phyloP scores from a whole-genome alignment of 2,329 filamentous ascomycete species.

The Thielaviopsis euricoi region DNA sequence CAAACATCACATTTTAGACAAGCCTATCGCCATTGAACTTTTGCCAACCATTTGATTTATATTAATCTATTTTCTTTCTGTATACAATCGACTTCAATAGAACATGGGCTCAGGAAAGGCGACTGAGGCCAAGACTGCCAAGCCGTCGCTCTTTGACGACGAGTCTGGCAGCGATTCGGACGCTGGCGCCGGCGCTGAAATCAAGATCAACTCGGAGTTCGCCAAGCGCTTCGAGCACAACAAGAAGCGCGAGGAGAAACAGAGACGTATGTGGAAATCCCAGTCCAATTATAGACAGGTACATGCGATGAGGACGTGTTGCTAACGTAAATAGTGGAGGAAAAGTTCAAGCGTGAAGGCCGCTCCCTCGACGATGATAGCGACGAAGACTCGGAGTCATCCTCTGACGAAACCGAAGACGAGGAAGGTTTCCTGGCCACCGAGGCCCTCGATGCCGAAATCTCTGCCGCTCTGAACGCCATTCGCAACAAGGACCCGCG shows the following conservation, averaged over 20 bases:
- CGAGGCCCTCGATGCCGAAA: slow-evolving; percentile 69
- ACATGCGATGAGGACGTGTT: background rate
- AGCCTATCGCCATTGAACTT: background rate
- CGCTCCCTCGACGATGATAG: slow-evolving; percentile 30
- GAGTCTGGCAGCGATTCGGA: slow-evolving; percentile 27
- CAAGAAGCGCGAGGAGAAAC: slow-evolving; percentile 83
- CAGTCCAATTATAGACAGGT: too few species aligned
- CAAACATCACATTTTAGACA: background rate
- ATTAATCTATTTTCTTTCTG: background rate
- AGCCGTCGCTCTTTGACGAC: slow-evolving; percentile 39
- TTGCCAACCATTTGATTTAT: background rate
- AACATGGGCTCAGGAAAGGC: slow-evolving; percentile 7
- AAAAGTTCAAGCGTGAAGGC: slow-evolving; percentile 64
- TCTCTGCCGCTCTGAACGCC: slow-evolving; percentile 71
- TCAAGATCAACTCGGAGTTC: slow-evolving; percentile 84
- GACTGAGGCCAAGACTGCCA: slow-evolving; percentile 17
- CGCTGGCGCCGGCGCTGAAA: slow-evolving; percentile 26
- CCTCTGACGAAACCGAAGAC: slow-evolving; percentile 70
- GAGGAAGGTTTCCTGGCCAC: slow-evolving; percentile 80
- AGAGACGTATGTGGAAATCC: slow-evolving; percentile 37
- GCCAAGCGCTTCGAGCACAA: slow-evolving; percentile 87
- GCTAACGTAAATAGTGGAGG: slow-evolving; percentile 47
- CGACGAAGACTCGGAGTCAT: slow-evolving; percentile 39
- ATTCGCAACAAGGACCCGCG: slow-evolving; percentile 82
- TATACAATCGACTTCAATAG: background rate